These are phyloP conservation scores for Austroboletus festivus DNA, from an alignment of 768 basidiomycete species.

Conservation along the genomic window DNA sequence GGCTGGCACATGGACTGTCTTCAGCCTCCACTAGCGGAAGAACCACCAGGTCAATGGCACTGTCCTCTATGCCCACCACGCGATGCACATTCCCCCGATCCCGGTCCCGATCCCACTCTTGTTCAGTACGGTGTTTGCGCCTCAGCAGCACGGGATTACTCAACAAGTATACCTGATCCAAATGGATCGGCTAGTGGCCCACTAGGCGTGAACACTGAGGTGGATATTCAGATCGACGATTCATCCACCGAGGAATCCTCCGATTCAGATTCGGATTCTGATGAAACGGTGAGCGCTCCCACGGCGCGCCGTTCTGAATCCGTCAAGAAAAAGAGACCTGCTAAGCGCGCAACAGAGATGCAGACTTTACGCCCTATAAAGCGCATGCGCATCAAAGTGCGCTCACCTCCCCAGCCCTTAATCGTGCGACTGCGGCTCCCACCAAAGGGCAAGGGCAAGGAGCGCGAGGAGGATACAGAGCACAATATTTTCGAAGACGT, in stretches of 20 bases:
- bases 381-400: slow-evolving; percentile 46
- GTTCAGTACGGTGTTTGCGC: slow-evolving; percentile 42
- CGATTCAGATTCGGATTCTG: slow-evolving; percentile 30
- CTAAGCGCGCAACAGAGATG: slow-evolving; percentile 22
- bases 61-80: slow-evolving; percentile 61
- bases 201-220: slow-evolving; percentile 23
- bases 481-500: slow-evolving; percentile 83
- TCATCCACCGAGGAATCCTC: slow-evolving; percentile 35
- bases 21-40: slow-evolving; percentile 61
- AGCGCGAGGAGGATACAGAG: slow-evolving; percentile 59
- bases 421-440: slow-evolving; percentile 54
- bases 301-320: slow-evolving; percentile 11
- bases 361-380: slow-evolving; percentile 36
- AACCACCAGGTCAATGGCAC: slow-evolving; percentile 77
- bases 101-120: slow-evolving; percentile 4
- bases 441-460: slow-evolving; percentile 66
- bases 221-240: slow-evolving; percentile 35
- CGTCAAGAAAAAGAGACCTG: slow-evolving; percentile 30
- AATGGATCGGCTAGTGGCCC: slow-evolving; percentile 30
- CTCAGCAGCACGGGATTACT: slow-evolving; percentile 26
- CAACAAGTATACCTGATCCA: slow-evolving; percentile 20
- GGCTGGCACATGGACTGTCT: slow-evolving; percentile 88
- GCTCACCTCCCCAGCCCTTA: slow-evolving; percentile 33
- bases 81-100: slow-evolving; percentile 9
- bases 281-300: slow-evolving; percentile 16